These are phyloP conservation scores for Proliferodiscus dingleyae DNA, from an alignment of 2,329 filamentous ascomycete genomes.

Conservation along the genomic window DNA sequence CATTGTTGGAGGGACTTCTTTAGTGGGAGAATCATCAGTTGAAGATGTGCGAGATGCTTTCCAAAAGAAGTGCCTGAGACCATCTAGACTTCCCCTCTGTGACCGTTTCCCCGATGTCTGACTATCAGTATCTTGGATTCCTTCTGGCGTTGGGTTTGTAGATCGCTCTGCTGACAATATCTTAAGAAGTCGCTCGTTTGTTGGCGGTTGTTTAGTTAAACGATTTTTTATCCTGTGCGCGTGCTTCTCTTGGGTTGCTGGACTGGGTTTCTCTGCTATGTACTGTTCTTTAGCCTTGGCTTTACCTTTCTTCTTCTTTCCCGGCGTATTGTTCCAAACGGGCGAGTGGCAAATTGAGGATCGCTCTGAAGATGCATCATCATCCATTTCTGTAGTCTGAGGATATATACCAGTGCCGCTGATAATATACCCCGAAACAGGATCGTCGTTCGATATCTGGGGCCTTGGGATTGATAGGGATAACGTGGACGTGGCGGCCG, in stretches of 20 bases:
- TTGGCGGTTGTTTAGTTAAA: constrained; percentile 29
- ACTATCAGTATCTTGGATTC: constrained; percentile 5
- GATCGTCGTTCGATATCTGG: constrained; percentile 6
- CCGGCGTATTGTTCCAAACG: constrained; percentile 54
- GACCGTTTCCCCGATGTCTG: constrained; percentile 6
- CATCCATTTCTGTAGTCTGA: constrained; percentile 10
- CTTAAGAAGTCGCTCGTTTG: constrained; percentile 18
- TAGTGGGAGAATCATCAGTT: constrained; percentile 1
- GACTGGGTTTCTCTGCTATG: constrained; percentile 39
- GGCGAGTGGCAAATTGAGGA: constrained; percentile 54
- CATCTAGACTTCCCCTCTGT: constrained; percentile 23
- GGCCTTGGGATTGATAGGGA: constrained; percentile 15
- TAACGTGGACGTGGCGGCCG: constrained; percentile 21
- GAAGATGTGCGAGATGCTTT: constrained; percentile 8
- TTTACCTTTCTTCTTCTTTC: constrained; percentile 41
- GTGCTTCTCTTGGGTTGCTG: constrained; percentile 34
- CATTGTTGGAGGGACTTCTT: constrained; percentile 10
- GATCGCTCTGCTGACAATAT: constrained; percentile 14
- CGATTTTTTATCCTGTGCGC: constrained; percentile 35
- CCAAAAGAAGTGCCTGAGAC: constrained; percentile 20
- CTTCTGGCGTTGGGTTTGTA: neutral
- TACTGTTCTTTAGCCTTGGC: constrained; percentile 36
- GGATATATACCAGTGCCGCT: constrained; percentile 15
- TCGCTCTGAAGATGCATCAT: constrained; percentile 20
- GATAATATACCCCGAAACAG: constrained; percentile 17